Base-by-base conservation (phyloP, 257 asterid species). In the Nicotiana noctiflora region DNA sequence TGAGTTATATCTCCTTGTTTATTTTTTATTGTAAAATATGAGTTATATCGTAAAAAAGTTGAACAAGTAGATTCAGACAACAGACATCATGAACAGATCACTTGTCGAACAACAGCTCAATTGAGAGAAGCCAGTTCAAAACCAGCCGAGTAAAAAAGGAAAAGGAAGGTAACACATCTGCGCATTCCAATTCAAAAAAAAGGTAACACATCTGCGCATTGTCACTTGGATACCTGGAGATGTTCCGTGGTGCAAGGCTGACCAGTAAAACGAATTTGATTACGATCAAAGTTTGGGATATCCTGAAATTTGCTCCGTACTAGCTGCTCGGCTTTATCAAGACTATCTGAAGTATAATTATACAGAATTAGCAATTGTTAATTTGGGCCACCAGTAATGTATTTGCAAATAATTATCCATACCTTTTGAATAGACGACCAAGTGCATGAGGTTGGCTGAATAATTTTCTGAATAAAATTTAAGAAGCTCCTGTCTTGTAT, bases 391-490 rank as follows among this genome's bases (percentile, higher is more conserved):
- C 60, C 37, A 62, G 86, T 83, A 81, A 82, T 83, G 77, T 75
- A 76, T 63, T 77, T 32, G 81, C 53, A 78, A 74, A 81, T 80
- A 56, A 78, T 23, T 66, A 46, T 51, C 82, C 76, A 49, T 85
- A 94, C 99, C 98, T 92, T 96, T 94, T 70, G 88, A 83, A 90
- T 96, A 96, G 81, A 96, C 83, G 84, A 91, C 99, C 81, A 96
- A 93, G 89, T 92, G 96, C 99, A 96, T 96, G 84, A 90, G 92
- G 86, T 94, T 96, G 67, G 99, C 97, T 7, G 99, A 96, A 87
- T 96, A 96, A 79, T 96, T 86, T 83, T 92, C 91, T 72, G 84
- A 81, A 80, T 96, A 96, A 82, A 96, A 96, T 84, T 86, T 81
- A 81, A 94, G 91, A 82, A 96, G 99, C 88, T 96, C 97, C 80